A percentile compares a stretch with the other conserved stretches of the same genome.
These are phyloP conservation scores for Immersiporthe knoxdaviesiana DNA, from an alignment of 2,329 filamentous ascomycete genomes.

Conservation along the genomic window DNA sequence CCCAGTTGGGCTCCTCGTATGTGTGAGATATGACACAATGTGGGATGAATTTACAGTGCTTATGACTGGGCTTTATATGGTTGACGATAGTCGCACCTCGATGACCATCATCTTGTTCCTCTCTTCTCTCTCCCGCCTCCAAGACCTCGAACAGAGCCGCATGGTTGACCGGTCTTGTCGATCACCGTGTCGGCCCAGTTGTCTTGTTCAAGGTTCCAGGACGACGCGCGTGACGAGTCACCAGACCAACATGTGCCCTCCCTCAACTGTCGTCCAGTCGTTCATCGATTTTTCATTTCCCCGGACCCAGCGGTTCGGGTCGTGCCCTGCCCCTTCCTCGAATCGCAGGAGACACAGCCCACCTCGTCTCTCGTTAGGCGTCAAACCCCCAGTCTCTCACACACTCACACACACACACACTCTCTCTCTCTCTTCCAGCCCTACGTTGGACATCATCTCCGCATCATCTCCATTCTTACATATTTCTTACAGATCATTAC, in stretches of 20 bases:
- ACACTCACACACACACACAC: too few species aligned
- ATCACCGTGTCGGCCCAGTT: neutral
- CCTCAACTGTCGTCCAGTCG: neutral
- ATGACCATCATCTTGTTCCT: neutral
- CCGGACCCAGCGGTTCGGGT: conserved; percentile 6
- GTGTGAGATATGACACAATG: neutral
- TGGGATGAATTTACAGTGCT: neutral
- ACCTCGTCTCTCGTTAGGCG: neutral
- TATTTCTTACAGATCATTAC: neutral
- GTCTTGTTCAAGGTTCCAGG: neutral
- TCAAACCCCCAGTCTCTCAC: neutral
- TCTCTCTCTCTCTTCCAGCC: too few species aligned
- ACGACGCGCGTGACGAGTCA: neutral
- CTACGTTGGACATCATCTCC: neutral
- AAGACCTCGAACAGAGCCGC: neutral
- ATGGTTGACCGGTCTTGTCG: neutral
- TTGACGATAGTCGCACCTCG: neutral
- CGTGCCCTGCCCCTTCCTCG: neutral
- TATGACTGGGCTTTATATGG: neutral
- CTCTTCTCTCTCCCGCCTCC: too few species aligned
- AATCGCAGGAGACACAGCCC: neutral
- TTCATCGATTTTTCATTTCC: neutral
- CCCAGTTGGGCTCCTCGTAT: neutral
- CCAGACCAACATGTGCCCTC: neutral
- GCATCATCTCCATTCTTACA: neutral